Percentiles rank a stretch among this genome's conserved stretches.
Evolutionary conservation across 208 protist species (phyloP).

Genomic region (Crithidia sp.): DNA sequence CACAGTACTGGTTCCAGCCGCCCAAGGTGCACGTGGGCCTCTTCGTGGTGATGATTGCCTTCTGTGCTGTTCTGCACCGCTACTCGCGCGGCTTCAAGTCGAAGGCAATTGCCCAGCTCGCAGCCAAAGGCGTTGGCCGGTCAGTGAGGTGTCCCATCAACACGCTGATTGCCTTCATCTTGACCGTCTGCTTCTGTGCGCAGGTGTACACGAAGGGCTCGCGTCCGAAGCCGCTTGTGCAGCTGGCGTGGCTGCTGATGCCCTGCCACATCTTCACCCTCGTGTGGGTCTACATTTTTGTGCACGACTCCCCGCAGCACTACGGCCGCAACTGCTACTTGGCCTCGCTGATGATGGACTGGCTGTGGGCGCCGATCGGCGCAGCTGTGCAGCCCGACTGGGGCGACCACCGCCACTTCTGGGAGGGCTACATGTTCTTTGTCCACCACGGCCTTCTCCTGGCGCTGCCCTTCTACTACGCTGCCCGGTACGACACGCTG

Average conservation of each 20-base stretch:
- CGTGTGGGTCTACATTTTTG: conserved; percentile 57
- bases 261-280: conserved; percentile 78
- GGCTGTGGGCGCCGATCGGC: conserved; percentile 47
- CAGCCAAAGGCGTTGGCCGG: conserved; percentile 12
- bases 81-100: conserved; percentile 37
- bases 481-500: conserved; percentile 56
- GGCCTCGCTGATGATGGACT: conserved; percentile 65
- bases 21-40: conserved; percentile 68
- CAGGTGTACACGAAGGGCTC: conserved; percentile 58
- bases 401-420: conserved; percentile 61
- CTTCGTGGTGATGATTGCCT: conserved; percentile 41
- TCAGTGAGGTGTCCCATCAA: conserved; percentile 50
- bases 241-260: conserved; percentile 85
- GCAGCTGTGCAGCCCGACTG: conserved; percentile 57
- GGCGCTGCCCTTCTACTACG: conserved; percentile 72
- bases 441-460: conserved; percentile 71
- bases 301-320: conserved; percentile 27
- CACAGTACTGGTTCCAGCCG: conserved; percentile 76
- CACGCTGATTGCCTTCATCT: conserved; percentile 33
- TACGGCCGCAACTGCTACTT: conserved; percentile 65
- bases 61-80: conserved; percentile 38
- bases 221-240: conserved; percentile 66
- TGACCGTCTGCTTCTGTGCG: conserved; percentile 44
- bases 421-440: conserved; percentile 60
- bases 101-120: conserved; percentile 22